Evolutionary conservation across 495 filamentous ascomycete species (phyloP).

Genomic region (Jackrogersella minutella): DNA sequence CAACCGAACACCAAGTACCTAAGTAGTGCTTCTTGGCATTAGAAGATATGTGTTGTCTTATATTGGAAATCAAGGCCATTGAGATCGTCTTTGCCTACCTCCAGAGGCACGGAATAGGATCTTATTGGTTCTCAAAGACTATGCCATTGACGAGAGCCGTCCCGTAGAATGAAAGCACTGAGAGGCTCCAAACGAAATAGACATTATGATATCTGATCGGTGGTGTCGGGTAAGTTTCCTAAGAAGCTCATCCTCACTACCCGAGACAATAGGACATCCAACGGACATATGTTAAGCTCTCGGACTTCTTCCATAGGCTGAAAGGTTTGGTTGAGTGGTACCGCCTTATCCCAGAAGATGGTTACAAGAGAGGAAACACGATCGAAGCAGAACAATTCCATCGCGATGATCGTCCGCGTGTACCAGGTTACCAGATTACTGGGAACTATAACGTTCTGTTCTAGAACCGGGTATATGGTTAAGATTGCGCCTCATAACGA

Average conservation of each 20-base stretch:
- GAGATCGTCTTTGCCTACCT: not conserved
- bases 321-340: constrained; percentile 1
- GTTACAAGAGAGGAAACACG: constrained; percentile 27
- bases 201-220: not conserved
- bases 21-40: not conserved
- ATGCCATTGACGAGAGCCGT: not conserved
- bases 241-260: constrained; percentile 1
- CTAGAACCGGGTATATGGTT: constrained; percentile 20
- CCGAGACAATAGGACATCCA: constrained; percentile 14
- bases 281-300: not conserved
- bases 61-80: not conserved
- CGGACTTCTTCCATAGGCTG: not conserved
- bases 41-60: constrained; percentile 31
- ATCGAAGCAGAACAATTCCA: constrained; percentile 34
- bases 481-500: constrained; percentile 20
- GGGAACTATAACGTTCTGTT: constrained; percentile 24
- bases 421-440: constrained; percentile 26
- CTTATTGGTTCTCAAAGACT: not conserved
- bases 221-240: not conserved
- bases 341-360: not conserved
- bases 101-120: not conserved
- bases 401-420: constrained; percentile 23
- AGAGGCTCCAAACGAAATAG: not conserved
- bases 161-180: not conserved
- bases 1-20: not conserved